Base-by-base conservation (phyloP, 352 stramenopile species). In the Elongisporangium prolatum region DNA sequence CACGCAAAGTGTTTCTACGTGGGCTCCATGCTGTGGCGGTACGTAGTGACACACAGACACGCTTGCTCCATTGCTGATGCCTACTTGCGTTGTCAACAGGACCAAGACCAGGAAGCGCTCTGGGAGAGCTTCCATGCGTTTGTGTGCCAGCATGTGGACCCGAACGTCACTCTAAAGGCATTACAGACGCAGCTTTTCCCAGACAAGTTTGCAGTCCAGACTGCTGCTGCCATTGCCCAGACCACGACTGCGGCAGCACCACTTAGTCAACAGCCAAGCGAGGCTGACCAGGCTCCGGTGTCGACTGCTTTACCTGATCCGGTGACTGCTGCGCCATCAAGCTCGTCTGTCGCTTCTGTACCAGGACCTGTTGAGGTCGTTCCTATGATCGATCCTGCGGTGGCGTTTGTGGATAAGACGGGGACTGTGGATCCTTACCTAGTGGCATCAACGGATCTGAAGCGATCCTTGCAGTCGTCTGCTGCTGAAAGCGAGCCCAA, bases 341-440 rank as follows among this genome's bases (percentile, higher is more conserved):
- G 16, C 6, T 0, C 52, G 38, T 4, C 28, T 47, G 47, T 28
- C 9, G 64, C 20, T 16, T 50, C 8, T 52, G 50, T 21, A 57
- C 38, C 53, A 20, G 50, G 16, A 3, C 21, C 20, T 6, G 37
- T n/a, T 3, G 20, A 38, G n/a, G 5, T 34, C 10, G 61, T 68
- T 7, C 50, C 69, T 2, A 51, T 71, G 7, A 58, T 83, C n/a
- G 74, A 86, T 52, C 73, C 74, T 14, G 54, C 70, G 25, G 63
- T 89, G 37, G 79, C 75, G n/a, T 89, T 89, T 50, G 64, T 89
- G 61, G 80, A 89, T 66, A 87, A 74, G 64, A 86, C 73, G 11
- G 75, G 75, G 1, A 18, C 49, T 11, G 53, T 57, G 28, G 34
- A 37, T 24, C 28, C 37, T 13, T 37, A 48, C 9, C n/a, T 57